Conservation (phyloP, 305 asterid species). For the Solanum aculeatissimum region DNA sequence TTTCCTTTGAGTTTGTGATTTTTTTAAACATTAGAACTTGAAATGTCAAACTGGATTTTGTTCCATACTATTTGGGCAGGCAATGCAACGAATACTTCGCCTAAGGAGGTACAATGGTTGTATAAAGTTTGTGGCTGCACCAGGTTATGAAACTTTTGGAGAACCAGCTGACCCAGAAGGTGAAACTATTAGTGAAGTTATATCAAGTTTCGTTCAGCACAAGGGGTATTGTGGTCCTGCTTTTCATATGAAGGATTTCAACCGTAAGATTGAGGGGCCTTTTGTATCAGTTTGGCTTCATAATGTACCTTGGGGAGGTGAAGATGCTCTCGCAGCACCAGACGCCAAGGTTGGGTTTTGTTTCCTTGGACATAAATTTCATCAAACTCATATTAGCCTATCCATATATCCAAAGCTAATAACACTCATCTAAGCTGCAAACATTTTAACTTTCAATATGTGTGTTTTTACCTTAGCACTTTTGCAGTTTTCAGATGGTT, state of each 20-base stretch:
- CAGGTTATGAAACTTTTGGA: constrained; percentile 46
- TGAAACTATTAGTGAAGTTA: constrained; percentile 12
- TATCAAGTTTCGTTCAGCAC: constrained; percentile 15
- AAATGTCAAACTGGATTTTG: not conserved
- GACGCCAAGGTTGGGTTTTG: constrained; percentile 62
- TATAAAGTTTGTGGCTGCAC: constrained; percentile 49
- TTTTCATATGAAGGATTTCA: constrained; percentile 10
- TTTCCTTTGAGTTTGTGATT: not conserved
- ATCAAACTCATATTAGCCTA: not conserved
- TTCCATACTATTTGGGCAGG: constrained; percentile 33
- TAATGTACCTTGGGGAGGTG: constrained; percentile 94
- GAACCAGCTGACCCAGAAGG: constrained; percentile 34
- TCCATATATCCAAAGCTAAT: not conserved
- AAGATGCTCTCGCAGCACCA: constrained; percentile 87
- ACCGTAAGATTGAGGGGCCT: constrained; percentile 77
- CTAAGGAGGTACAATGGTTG: constrained; percentile 74
- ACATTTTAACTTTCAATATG: not conserved
- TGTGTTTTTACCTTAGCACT: not conserved
- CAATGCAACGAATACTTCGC: constrained; percentile 48
- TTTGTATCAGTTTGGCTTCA: constrained; percentile 94
- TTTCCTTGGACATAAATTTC: not conserved
- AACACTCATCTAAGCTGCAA: not conserved
- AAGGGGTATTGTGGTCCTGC: constrained; percentile 56
- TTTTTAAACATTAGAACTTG: not conserved
- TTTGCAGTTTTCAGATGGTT: constrained; percentile 92